phyloP scores from a whole-genome alignment of 2,329 filamentous ascomycete genomes.

The Knoxdaviesia capensis region DNA sequence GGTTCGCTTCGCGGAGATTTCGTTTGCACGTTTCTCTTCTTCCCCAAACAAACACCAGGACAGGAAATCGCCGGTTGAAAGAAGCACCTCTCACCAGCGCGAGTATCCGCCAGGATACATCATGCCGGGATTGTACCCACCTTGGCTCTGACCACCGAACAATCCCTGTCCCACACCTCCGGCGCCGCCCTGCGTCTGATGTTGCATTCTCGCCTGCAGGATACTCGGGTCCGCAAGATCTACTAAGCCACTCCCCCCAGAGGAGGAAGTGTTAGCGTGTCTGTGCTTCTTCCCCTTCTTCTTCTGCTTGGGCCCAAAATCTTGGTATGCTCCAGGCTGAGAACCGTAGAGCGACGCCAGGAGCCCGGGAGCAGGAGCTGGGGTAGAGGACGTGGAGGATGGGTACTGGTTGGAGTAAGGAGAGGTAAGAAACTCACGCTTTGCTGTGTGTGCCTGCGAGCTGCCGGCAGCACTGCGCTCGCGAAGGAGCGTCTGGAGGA shows the following conservation, averaged over 20 bases:
- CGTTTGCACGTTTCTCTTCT: no score
- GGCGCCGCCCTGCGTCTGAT: conserved; percentile 62
- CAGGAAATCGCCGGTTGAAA: background rate
- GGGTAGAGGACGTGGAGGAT: conserved; percentile 60
- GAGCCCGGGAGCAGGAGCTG: conserved; percentile 78
- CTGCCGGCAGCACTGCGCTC: conserved; percentile 27
- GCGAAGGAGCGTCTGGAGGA: conserved; percentile 68
- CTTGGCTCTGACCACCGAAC: conserved; percentile 76
- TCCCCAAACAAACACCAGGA: background rate
- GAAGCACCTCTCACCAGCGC: conserved; percentile 36
- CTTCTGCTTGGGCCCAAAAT: conserved; percentile 92
- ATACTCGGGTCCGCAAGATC: conserved; percentile 99
- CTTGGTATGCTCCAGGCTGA: conserved; percentile 72
- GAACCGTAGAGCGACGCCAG: conserved; percentile 80
- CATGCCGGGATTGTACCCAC: conserved; percentile 81
- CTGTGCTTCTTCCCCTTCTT: conserved; percentile 99
- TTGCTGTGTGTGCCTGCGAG: conserved; percentile 40
- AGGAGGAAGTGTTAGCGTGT: conserved; percentile 99
- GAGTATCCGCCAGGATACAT: conserved; percentile 59
- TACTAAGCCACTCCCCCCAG: conserved; percentile 95
- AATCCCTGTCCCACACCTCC: conserved; percentile 65
- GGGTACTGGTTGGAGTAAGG: conserved; percentile 77
- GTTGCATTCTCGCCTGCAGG: conserved; percentile 92
- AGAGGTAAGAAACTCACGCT: conserved; percentile 98
- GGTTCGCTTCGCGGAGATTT: no score